Evolutionary conservation across 208 protist genomes (phyloP).

Genomic region (Leptomonas seymouri): DNA sequence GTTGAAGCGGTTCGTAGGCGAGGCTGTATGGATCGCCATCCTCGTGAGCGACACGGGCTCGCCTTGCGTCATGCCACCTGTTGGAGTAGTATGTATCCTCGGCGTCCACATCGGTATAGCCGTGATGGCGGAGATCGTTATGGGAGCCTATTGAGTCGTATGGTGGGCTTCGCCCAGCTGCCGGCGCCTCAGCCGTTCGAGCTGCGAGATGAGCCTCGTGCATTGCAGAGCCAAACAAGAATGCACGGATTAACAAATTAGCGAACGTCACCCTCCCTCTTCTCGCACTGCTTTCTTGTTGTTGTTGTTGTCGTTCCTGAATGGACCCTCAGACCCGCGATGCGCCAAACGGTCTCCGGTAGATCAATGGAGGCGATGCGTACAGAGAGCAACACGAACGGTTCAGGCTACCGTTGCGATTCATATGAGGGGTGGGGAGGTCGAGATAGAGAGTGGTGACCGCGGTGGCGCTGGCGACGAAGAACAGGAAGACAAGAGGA

Average conservation of each 20-base stretch:
- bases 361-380: too few relatives aligned
- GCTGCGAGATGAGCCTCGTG: background rate
- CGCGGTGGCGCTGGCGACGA: too few relatives aligned
- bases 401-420: too few relatives aligned
- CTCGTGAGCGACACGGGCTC: background rate
- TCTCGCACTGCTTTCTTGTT: too few relatives aligned
- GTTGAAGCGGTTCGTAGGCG: slow-evolving; percentile 3
- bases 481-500: background rate
- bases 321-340: too few relatives aligned
- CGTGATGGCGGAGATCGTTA: background rate
- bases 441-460: too few relatives aligned
- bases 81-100: background rate
- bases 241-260: background rate
- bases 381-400: too few relatives aligned
- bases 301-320: too few relatives aligned
- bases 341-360: too few relatives aligned
- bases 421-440: too few relatives aligned
- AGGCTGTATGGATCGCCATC: slow-evolving; percentile 1
- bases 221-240: background rate
- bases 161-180: background rate
- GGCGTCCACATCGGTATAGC: slow-evolving; percentile 11
- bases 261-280: background rate
- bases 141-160: background rate
- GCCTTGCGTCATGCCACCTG: background rate
- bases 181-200: background rate